Conservation (phyloP, 2,329 filamentous ascomycete genomes). For the Stagonosporopsis cucurbitacearum region DNA sequence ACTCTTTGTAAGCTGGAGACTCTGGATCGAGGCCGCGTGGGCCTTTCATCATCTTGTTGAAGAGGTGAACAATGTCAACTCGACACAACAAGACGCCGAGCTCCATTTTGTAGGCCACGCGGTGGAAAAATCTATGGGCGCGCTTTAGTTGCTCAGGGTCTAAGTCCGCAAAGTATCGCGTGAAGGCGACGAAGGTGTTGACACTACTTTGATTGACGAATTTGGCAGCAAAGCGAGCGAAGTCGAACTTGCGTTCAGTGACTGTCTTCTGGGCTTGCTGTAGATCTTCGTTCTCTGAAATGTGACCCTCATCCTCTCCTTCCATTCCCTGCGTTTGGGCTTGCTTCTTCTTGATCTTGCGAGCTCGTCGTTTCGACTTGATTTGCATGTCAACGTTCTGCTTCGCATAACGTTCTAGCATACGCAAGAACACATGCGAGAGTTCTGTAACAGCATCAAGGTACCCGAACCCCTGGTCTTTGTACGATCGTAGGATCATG, state of each 20-base stretch:
- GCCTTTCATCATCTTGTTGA: constrained; percentile 92
- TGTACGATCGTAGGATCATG: constrained; percentile 82
- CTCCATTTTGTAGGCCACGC: constrained; percentile 93
- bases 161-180: constrained; percentile 81
- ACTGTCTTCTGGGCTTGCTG: constrained; percentile 72
- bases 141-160: constrained; percentile 83
- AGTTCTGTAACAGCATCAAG: constrained; percentile 91
- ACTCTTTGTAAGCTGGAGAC: constrained; percentile 77
- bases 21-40: constrained; percentile 75
- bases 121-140: constrained; percentile 91
- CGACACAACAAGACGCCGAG: constrained; percentile 87
- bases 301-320: constrained; percentile 63
- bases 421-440: constrained; percentile 86
- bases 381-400: constrained; percentile 94
- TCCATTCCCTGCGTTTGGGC: constrained; percentile 56
- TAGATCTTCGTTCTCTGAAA: constrained; percentile 69
- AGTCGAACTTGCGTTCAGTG: constrained; percentile 92
- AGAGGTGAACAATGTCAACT: constrained; percentile 85
- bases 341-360: constrained; percentile 72
- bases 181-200: constrained; percentile 85
- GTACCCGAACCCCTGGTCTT: constrained; percentile 92
- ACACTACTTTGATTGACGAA: constrained; percentile 86
- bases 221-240: constrained; percentile 78
- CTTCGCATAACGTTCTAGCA: constrained; percentile 92
- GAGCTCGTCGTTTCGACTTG: constrained; percentile 75